A percentile compares a stretch with the other conserved stretches of the same genome.
These are phyloP conservation scores for Brassica hybrid DNA, from an alignment of 441 rosid genomes.

Conservation along the genomic window DNA sequence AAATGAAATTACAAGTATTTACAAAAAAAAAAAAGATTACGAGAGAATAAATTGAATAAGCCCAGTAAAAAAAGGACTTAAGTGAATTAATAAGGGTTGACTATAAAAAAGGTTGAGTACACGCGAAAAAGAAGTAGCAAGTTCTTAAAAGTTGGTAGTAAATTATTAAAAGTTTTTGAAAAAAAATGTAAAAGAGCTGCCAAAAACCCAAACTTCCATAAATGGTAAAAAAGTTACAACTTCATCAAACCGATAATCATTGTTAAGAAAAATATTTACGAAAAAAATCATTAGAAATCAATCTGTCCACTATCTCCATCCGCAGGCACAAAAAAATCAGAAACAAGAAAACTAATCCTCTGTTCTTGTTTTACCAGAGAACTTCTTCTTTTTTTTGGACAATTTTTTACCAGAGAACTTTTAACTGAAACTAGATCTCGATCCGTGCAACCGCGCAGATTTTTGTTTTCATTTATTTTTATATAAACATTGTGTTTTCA, in stretches of 20 bases:
- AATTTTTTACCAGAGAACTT: not conserved
- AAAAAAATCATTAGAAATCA: not conserved
- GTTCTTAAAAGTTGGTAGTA: not conserved
- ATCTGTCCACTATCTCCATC: not conserved
- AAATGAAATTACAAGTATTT: not conserved
- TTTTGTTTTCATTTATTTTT: no score
- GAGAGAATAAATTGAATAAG: not conserved
- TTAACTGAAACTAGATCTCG: not conserved
- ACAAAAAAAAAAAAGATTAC: no score
- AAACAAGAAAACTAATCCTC: slow-evolving; percentile 20
- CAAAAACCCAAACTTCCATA: slow-evolving; percentile 24
- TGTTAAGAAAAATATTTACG: not conserved
- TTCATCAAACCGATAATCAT: slow-evolving; percentile 31
- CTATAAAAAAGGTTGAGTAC: not conserved
- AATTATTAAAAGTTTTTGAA: not conserved
- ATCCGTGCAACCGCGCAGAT: no score
- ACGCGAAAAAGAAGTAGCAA: not conserved
- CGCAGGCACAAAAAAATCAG: not conserved
- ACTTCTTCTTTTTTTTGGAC: not conserved
- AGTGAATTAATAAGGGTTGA: slow-evolving; percentile 8
- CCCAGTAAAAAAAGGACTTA: not conserved
- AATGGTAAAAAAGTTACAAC: slow-evolving; percentile 29
- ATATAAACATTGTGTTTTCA: no score
- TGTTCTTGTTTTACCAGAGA: not conserved
- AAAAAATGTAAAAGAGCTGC: slow-evolving; percentile 20